Percentiles rank a stretch among this genome's conserved stretches.
Conservation (phyloP, 805 yeast species). For the Metschnikowia matae region DNA sequence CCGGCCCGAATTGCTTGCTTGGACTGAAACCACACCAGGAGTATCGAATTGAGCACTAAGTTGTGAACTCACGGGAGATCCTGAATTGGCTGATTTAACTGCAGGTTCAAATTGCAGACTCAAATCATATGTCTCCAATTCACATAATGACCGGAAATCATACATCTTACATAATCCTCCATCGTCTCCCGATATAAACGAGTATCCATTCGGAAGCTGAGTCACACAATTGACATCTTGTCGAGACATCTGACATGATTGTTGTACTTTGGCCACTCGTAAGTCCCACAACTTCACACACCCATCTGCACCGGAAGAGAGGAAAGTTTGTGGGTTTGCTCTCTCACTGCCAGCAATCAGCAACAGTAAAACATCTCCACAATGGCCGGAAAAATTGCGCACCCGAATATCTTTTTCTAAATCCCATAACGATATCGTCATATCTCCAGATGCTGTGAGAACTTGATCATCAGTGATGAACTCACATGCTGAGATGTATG, state of each 20-base stretch:
- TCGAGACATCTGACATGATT: slow-evolving; percentile 50
- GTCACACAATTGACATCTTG: slow-evolving; percentile 60
- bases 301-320: slow-evolving; percentile 68
- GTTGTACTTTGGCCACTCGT: slow-evolving; percentile 40
- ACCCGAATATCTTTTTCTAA: slow-evolving; percentile 52
- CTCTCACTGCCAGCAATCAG: slow-evolving; percentile 11
- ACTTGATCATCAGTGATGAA: slow-evolving; percentile 56
- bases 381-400: slow-evolving; percentile 58
- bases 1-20: slow-evolving; percentile 71
- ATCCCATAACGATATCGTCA: slow-evolving; percentile 80
- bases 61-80: slow-evolving; percentile 18
- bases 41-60: slow-evolving; percentile 40
- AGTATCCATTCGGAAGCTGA: slow-evolving; percentile 66
- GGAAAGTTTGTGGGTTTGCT: slow-evolving; percentile 31
- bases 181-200: slow-evolving; percentile 74
- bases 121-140: slow-evolving; percentile 47
- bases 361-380: slow-evolving; percentile 65
- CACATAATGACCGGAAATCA: slow-evolving; percentile 77
- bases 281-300: slow-evolving; percentile 63
- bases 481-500: slow-evolving; percentile 72
- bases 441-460: slow-evolving; percentile 77
- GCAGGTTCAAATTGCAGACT: slow-evolving; percentile 16
- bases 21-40: slow-evolving; percentile 70
- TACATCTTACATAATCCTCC: slow-evolving; percentile 67
- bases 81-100: slow-evolving; percentile 1